Conservation (phyloP, 768 basidiomycete species). For the Daedaleopsis sinensis region DNA sequence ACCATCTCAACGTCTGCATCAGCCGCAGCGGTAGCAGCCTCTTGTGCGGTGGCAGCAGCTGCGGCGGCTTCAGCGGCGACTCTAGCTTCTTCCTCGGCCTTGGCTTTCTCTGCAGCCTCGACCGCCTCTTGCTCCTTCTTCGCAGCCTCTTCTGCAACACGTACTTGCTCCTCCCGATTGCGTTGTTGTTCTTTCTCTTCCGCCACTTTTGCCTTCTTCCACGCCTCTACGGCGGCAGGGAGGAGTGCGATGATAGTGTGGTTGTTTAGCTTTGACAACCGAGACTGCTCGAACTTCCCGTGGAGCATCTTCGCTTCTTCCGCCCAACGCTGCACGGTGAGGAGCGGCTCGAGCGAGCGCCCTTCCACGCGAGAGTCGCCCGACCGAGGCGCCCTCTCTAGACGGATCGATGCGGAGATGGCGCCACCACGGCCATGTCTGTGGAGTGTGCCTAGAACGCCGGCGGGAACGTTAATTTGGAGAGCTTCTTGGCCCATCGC, state of each 20-base stretch:
- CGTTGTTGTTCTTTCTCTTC: constrained; percentile 42
- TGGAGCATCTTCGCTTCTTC: constrained; percentile 87
- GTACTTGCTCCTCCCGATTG: constrained; percentile 49
- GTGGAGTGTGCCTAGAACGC: constrained; percentile 59
- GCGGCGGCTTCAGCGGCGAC: constrained; percentile 23
- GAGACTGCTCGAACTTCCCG: constrained; percentile 70
- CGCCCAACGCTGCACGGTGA: constrained; percentile 85
- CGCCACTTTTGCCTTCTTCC: constrained; percentile 39
- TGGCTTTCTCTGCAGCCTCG: constrained; percentile 40
- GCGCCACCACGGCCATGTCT: constrained; percentile 47
- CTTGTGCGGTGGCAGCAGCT: constrained; percentile 8
- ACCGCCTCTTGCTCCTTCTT: constrained; percentile 41
- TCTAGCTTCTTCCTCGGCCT: constrained; percentile 38
- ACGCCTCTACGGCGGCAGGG: constrained; percentile 75
- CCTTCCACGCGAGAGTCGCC: constrained; percentile 46
- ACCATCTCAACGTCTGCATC: constrained; percentile 21
- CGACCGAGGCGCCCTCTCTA: constrained; percentile 54
- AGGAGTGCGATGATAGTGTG: constrained; percentile 76
- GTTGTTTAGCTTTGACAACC: constrained; percentile 66
- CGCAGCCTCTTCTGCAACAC: constrained; percentile 52
- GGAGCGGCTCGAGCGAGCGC: constrained; percentile 69
- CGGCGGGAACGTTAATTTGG: constrained; percentile 75
- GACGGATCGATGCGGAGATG: constrained; percentile 59
- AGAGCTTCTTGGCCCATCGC: constrained; percentile 63
- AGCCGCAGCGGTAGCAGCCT: constrained; percentile 16